These are phyloP conservation scores for Fraxinus cuspidata DNA, from an alignment of 257 asterid species.

Conservation along the genomic window DNA sequence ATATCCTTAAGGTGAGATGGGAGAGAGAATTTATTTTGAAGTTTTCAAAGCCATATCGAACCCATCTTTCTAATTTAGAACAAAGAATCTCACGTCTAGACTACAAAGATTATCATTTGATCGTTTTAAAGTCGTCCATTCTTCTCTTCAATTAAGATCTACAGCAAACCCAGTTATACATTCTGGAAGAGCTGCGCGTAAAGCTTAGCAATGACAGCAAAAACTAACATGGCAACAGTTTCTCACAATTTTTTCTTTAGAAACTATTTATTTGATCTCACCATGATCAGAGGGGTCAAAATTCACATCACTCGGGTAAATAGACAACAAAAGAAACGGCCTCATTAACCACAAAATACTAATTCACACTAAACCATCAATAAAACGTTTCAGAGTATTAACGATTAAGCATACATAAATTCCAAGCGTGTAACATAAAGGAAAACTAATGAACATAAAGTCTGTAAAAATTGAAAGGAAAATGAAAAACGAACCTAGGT, in stretches of 20 bases:
- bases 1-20: background rate
- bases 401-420: background rate
- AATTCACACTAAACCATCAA: background rate
- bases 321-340: background rate
- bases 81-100: background rate
- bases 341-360: background rate
- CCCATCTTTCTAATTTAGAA: too few relatives aligned
- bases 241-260: background rate
- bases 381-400: background rate
- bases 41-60: background rate
- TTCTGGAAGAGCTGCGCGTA: background rate
- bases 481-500: conserved; percentile 53
- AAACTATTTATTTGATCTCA: background rate
- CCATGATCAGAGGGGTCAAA: background rate
- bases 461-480: background rate
- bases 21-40: too few relatives aligned
- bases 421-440: background rate
- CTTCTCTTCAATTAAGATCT: background rate
- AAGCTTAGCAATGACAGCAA: background rate
- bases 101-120: background rate
- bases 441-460: background rate
- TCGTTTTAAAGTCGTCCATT: background rate
- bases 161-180: background rate
- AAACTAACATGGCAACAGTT: background rate
- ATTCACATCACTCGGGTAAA: background rate